Base-by-base conservation (phyloP, 352 stramenopile species). In the Phytopythium vexans region DNA sequence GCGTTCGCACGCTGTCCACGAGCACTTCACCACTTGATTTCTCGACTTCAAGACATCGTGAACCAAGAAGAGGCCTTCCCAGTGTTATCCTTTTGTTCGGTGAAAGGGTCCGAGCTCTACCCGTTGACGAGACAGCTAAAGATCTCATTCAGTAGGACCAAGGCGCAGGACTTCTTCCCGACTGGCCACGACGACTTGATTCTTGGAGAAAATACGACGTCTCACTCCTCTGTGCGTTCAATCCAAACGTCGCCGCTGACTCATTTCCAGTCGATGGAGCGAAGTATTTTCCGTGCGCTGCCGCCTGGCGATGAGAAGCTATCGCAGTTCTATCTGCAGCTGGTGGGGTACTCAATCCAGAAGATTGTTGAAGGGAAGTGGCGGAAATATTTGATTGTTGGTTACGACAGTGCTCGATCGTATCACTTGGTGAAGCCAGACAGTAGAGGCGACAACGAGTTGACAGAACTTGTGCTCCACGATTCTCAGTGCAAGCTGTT, bases 231-330 rank as follows among this genome's bases (percentile, higher is more conserved):
- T 27, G 21, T 27, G 21, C 21, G 21, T 27, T 27, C 21, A 27
- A 87, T 93, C 12, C 70, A 90, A 16, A 67, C 76, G n/a, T 92
- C 82, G 5, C 76, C 84, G 6, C 59, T 94, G 40, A 90, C 82
- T 3, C 74, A 89, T 38, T 94, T 92, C n/a, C 81, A 91, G 58
- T 92, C 82, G n/a, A 91, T 94, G 61, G 84, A 94, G 48, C 74
- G 81, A 51, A 89, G 77, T 0, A 66, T 94, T 37, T 83, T 78
- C 32, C 75, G 80, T 2, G 87, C 67, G 33, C 70, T 89, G 51
- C 62, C 76, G 38, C 66, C 89, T 3, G 49, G 73, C 3, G 75
- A 92, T 48, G 21, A 49, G 9, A 76, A 78, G 50, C 52, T 92
- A 32, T 72, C 65, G 6, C 41, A 68, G 49, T 66, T 90, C 34